Conservation (phyloP, 2,329 filamentous ascomycete genomes). For the Xylaria sp. region DNA sequence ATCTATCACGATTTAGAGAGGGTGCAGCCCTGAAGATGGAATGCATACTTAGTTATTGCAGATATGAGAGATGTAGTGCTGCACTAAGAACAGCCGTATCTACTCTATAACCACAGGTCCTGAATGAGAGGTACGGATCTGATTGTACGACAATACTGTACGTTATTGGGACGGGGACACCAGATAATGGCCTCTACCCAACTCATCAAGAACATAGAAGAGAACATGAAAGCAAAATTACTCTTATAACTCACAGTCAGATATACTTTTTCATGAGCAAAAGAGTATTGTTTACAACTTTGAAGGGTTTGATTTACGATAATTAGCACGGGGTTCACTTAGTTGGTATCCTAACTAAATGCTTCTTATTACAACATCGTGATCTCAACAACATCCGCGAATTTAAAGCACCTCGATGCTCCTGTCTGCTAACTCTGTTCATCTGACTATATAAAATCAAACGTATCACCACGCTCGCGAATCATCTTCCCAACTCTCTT, state of each 20-base stretch:
- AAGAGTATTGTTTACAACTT: background rate
- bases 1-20: background rate
- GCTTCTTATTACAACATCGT: background rate
- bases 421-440: too few species aligned
- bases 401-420: background rate
- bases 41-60: conserved; percentile 34
- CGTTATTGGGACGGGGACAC: conserved; percentile 25
- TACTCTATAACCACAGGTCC: conserved; percentile 34
- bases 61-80: conserved; percentile 47
- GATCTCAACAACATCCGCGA: background rate
- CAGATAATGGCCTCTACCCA: background rate
- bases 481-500: conserved; percentile 87
- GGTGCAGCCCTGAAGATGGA: conserved; percentile 2
- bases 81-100: conserved; percentile 32
- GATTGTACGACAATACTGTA: conserved; percentile 48
- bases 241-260: background rate
- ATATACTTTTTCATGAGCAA: background rate
- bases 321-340: background rate
- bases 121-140: conserved; percentile 42
- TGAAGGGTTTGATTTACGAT: background rate
- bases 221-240: background rate
- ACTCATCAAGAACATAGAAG: conserved; percentile 19
- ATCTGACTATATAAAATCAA: conserved; percentile 82
- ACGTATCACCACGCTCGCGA: conserved; percentile 85
- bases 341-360: conserved; percentile 7